A percentile compares a stretch with the other conserved stretches of the same genome.
phyloP scores from a whole-genome alignment of 139 green algal genomes.

The Nannochloris sp. region DNA sequence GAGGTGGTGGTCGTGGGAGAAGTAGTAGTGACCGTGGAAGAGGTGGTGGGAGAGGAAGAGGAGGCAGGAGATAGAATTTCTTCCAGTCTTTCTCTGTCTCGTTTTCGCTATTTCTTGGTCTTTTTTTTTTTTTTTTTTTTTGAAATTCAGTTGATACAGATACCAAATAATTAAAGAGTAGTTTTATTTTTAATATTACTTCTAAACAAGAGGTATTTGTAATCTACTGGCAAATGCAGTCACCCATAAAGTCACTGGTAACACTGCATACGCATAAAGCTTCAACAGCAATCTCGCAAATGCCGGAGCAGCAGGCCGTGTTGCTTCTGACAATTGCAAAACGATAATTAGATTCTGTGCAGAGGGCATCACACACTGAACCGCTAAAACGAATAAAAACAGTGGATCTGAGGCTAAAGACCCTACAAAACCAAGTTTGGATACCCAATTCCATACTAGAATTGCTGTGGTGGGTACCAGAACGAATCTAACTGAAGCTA shows the following conservation, averaged over 20 bases:
- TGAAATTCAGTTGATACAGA: too few species aligned
- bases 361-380: constrained; percentile 48
- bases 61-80: not conserved
- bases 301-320: constrained; percentile 21
- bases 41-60: not conserved
- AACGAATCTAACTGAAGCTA: constrained; percentile 34
- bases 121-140: too few species aligned
- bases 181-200: not conserved
- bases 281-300: constrained; percentile 43
- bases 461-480: constrained; percentile 34
- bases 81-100: too few species aligned
- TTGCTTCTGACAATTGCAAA: constrained; percentile 34
- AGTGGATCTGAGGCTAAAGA: constrained; percentile 30
- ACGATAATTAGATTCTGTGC: constrained; percentile 57
- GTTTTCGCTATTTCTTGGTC: too few species aligned
- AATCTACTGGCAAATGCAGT: constrained; percentile 38
- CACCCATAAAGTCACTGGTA: constrained; percentile 48
- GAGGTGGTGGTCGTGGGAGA: not conserved
- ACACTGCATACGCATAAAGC: constrained; percentile 35
- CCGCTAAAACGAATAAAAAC: constrained; percentile 34
- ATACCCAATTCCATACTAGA: constrained; percentile 14
- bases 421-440: constrained; percentile 7
- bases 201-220: constrained; percentile 19
- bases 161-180: not conserved
- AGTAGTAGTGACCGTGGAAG: not conserved